Conservation (phyloP, 192 early-diverging fungal species). For the Allomyces macrogynus region DNA sequence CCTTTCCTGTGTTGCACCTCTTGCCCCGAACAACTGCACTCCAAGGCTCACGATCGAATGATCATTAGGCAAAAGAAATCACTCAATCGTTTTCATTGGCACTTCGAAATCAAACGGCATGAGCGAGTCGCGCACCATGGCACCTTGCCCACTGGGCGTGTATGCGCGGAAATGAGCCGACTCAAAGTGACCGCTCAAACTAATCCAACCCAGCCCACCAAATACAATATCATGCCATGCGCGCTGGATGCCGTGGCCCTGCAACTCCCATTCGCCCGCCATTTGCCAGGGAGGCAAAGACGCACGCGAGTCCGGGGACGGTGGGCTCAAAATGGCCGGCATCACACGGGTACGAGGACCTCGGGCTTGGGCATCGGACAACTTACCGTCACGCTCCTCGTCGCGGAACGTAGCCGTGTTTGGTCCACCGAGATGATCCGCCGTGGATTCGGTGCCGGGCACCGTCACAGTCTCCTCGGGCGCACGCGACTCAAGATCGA, state of each 20-base stretch:
- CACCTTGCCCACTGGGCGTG: neutral
- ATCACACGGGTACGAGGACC: neutral
- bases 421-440: neutral
- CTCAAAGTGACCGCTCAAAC: slow-evolving; percentile 27
- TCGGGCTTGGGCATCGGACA: neutral
- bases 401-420: neutral
- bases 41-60: too few relatives aligned
- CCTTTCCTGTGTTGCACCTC: too few relatives aligned
- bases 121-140: neutral
- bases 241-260: slow-evolving; percentile 17
- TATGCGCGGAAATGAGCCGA: neutral
- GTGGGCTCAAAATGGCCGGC: slow-evolving; percentile 15
- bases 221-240: slow-evolving; percentile 34
- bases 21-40: too few relatives aligned
- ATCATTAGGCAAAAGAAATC: neutral
- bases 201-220: slow-evolving; percentile 41
- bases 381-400: neutral
- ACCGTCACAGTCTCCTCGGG: neutral
- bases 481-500: too few relatives aligned
- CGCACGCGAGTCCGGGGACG: slow-evolving; percentile 9
- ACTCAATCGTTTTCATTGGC: neutral
- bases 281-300: slow-evolving; percentile 16
- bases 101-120: neutral
- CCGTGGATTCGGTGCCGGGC: neutral
- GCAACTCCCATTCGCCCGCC: slow-evolving; percentile 17